Evolutionary conservation across 1,139 yeast genomes (phyloP).

Genomic region (Candida tunisiensis): DNA sequence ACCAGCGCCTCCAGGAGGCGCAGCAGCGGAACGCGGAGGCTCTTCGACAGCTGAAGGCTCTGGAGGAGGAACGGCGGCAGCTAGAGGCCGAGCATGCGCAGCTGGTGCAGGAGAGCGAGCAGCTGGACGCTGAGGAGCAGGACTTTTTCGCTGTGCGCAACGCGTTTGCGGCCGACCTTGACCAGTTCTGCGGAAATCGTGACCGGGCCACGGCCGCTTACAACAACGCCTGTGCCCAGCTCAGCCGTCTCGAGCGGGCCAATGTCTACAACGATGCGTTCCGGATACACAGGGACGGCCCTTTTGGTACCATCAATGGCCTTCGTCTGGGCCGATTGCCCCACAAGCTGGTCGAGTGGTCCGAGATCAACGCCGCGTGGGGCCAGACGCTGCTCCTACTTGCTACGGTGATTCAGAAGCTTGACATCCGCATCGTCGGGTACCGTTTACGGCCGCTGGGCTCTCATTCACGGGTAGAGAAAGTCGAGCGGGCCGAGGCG

Average conservation of each 20-base stretch:
- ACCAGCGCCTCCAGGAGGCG: conserved; percentile 5
- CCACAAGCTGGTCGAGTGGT: conserved; percentile 54
- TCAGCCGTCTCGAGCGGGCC: conserved; percentile 53
- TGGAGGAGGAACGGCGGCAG: conserved; percentile 10
- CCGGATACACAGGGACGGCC: conserved; percentile 65
- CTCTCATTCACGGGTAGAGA: conserved; percentile 64
- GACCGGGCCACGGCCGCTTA: conserved; percentile 47
- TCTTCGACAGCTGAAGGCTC: conserved; percentile 9
- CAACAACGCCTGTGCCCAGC: conserved; percentile 40
- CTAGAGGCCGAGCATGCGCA: conserved; percentile 11
- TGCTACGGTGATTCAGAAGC: conserved; percentile 42
- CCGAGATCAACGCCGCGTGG: conserved; percentile 82
- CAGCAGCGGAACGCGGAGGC: conserved; percentile 7
- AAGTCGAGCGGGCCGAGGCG: conserved; percentile 25
- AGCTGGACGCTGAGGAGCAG: conserved; percentile 23
- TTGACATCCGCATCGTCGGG: conserved; percentile 36
- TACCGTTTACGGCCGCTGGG: conserved; percentile 73
- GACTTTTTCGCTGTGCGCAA: conserved; percentile 32
- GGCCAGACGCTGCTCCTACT: conserved; percentile 68
- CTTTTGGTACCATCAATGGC: conserved; percentile 79
- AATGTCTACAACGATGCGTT: conserved; percentile 76
- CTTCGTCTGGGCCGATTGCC: conserved; percentile 54
- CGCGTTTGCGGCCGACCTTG: conserved; percentile 31
- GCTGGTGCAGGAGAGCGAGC: conserved; percentile 20
- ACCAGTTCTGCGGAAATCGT: conserved; percentile 32